Conservation (phyloP, 129 eudicot genomes). For the Tagetes patula region DNA sequence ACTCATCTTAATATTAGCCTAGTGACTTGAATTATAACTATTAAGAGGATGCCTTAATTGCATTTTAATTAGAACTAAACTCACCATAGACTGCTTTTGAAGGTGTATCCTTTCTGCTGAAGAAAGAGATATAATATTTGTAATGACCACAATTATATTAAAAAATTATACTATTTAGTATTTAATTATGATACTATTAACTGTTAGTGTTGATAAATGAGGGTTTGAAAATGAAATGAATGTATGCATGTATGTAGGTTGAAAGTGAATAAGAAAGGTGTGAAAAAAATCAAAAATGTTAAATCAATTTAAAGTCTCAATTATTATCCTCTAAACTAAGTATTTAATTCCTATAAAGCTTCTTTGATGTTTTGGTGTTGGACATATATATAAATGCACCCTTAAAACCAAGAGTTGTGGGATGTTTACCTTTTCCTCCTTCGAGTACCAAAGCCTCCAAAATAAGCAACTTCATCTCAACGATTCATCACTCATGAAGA, state of each 20-base stretch:
- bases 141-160: neutral
- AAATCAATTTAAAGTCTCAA: neutral
- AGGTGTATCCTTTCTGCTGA: neutral
- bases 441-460: neutral
- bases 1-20: neutral
- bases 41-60: neutral
- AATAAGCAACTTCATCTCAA: neutral
- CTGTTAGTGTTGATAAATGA: too few relatives aligned
- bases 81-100: neutral
- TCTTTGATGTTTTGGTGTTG: neutral
- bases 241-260: too few relatives aligned
- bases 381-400: neutral
- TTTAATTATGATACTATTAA: too few relatives aligned
- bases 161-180: neutral
- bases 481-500: constrained; percentile 14
- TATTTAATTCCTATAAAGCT: constrained; percentile 12
- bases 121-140: neutral
- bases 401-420: neutral
- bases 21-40: neutral
- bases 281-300: too few relatives aligned
- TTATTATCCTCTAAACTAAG: neutral
- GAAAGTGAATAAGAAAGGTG: too few relatives aligned
- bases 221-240: too few relatives aligned
- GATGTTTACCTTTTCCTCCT: neutral
- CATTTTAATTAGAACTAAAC: neutral